Evolutionary conservation across 495 filamentous ascomycete genomes (phyloP).

Genomic region (Daldinia childiae): DNA sequence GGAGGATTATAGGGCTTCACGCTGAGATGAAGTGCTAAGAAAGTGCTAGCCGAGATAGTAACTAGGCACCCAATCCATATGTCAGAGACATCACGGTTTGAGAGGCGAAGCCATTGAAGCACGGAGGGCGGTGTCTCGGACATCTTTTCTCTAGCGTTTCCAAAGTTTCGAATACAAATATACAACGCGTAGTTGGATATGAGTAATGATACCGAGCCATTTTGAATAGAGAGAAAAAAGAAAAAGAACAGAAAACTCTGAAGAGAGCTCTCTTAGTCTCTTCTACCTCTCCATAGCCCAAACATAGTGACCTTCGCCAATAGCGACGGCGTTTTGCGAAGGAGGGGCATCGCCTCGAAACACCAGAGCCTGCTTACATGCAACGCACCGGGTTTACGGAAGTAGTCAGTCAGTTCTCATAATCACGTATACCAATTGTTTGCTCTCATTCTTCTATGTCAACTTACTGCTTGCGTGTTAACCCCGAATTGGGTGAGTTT

Average conservation of each 20-base stretch:
- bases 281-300: not conserved
- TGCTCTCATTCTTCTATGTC: not conserved
- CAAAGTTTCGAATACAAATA: not conserved
- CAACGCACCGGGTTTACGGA: not conserved
- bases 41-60: not conserved
- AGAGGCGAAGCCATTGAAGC: not conserved
- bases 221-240: not conserved
- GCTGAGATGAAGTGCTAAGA: constrained; percentile 8
- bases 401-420: not conserved
- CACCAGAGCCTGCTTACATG: not conserved
- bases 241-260: not conserved
- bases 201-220: not conserved
- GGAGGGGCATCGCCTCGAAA: not conserved
- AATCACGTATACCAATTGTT: no score
- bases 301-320: not conserved
- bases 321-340: not conserved
- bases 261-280: not conserved
- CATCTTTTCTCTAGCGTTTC: not conserved
- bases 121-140: not conserved
- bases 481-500: not conserved
- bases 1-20: not conserved
- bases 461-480: not conserved
- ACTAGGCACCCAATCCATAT: not conserved
- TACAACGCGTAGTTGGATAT: not conserved
- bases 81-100: not conserved